Evolutionary conservation across 1,284 basidiomycete genomes (phyloP), one percentile per base, ranked within the genome.

Genomic region (Microbotryomycetes sp.): DNA sequence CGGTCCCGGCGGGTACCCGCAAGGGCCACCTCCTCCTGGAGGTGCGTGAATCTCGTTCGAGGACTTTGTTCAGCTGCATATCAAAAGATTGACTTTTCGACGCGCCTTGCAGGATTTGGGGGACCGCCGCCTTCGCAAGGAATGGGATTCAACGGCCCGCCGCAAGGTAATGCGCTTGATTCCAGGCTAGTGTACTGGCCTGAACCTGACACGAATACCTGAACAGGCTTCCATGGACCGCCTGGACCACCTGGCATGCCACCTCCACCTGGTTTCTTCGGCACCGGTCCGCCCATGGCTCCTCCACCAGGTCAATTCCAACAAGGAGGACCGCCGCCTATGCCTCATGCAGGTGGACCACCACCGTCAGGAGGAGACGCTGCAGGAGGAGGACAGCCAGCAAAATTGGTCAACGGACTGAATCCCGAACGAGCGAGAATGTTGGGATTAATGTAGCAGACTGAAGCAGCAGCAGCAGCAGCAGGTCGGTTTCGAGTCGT

Each of bases 361-460:
- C n/a, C 64, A 4, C 56, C 59, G 3, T 6, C 41, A n/a, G 35
- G 50, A 3, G 45, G 18, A 6, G 41, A 27, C 15, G 27, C 26
- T 1, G 47, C 21, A 41, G 35, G 35, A 41, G 35, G 35, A 11
- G 35, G 21, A n/a, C 30, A 21, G 24, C n/a, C n/a, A 27, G 46
- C 55, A 4, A 64, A 64, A 53, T 35, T 67, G n/a, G 58, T 67
- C 52, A 68, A 65, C n/a, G 66, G 66, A 9, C 41, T 68, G 55
- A 62, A 62, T 27, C 60, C 60, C 18, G 66, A 68, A 16, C 54
- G 66, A 26, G 66, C 66, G 24, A 55, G 58, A 53, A 68, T 68
- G 66, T 30, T 68, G 15, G 66, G 66, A 1, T 29, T 67, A 28
- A 60, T 67, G 4, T 67, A n/a, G n/a, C n/a, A n/a, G n/a, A n/a